Base-by-base conservation (phyloP, 2,329 filamentous ascomycete genomes). In the Allantophomopsis lycopodina region DNA sequence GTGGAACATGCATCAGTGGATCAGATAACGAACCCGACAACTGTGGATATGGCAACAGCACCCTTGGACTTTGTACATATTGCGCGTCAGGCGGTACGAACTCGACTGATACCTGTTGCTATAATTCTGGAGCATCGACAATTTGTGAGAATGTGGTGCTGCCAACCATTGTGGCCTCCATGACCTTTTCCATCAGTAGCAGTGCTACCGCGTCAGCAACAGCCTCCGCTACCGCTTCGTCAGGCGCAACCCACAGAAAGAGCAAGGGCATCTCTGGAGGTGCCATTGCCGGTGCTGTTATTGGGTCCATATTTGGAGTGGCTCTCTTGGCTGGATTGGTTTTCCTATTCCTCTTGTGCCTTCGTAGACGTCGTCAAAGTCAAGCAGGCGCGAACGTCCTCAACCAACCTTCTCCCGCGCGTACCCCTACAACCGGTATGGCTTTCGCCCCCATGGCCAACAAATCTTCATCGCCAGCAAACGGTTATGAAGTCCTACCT, bases 81-180 rank as follows among this genome's bases (percentile, higher is more conserved):
- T 98, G 91, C 59, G 71, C 74, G 33, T 69, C 77, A 6, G 89
- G 83, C 50, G 87, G 88, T 20, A 75, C 79, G 46, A 96, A 96
- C 60, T 82, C 86, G 8, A 96, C 89, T 38, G 89, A 96, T 58
- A 93, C 88, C 3, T 98, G 91, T 65, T 98, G 91, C 60, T 80
- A 87, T 53, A 86, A 77, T 51, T 78, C 88, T 5, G 69, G 86
- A 45, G 79, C 81, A n/a, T 73, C 84, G 42, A 63, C 64, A 18
- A 73, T 78, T 46, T 98, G 91, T 58, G 63, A 73, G 37, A 73
- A 74, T 38, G 83, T 98, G n/a, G 66, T 72, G 18, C 65, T 98
- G 6, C 91, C 91, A 0, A 75, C 76, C 1, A 80, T 87, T 36
- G 76, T 77, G 12, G 72, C 81, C 10, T 78, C 78, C 8, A 73